Evolutionary conservation across 2,329 filamentous ascomycete species (phyloP), one percentile per base, ranked within the genome.

Genomic region (Neofusicoccum laricinum): DNA sequence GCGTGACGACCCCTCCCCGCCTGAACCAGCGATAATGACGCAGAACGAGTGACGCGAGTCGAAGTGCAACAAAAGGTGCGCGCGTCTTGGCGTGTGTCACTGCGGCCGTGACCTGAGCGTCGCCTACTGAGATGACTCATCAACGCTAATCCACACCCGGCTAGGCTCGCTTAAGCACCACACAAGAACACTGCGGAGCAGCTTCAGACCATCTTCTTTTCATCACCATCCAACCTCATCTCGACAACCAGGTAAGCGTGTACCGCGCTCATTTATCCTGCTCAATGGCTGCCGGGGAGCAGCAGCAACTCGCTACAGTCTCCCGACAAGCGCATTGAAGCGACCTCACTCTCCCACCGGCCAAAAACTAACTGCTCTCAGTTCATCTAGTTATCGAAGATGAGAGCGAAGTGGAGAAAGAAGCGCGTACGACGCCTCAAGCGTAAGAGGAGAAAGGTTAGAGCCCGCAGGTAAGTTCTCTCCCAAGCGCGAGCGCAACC

Each of bases 361-460:
- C 17, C 40, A 17, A 17, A 43, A 30, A 21, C 63, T 64, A 38
- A 64, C 46, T 38, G n/a, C 19, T 12, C 21, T 34, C 53, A 59
- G 55, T 51, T 69, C 67, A 73, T 69, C 69, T 71, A 73, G 73
- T 76, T 74, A 76, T 79, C 80, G 74, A 83, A 81, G 81, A 89
- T 90, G 88, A 90, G 94, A 95, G 93, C 93, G 81, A 98, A 98
- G 88, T 98, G 95, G 95, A 95, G 94, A 88, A 99, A 99, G 91
- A 99, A 99, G 94, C 89, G 95, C 82, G 93, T 97, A 85, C 88
- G 95, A 79, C 90, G 95, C 84, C 92, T 99, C 83, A 98, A 98
- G 91, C 90, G 93, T 81, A 99, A 99, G 93, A 93, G 95, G 86
- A 96, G 95, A 93, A 99, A 99, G 94, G 97, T 95, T 85, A 89